Conservation (phyloP, 2,329 filamentous ascomycete genomes). For the Colletotrichum filicis region DNA sequence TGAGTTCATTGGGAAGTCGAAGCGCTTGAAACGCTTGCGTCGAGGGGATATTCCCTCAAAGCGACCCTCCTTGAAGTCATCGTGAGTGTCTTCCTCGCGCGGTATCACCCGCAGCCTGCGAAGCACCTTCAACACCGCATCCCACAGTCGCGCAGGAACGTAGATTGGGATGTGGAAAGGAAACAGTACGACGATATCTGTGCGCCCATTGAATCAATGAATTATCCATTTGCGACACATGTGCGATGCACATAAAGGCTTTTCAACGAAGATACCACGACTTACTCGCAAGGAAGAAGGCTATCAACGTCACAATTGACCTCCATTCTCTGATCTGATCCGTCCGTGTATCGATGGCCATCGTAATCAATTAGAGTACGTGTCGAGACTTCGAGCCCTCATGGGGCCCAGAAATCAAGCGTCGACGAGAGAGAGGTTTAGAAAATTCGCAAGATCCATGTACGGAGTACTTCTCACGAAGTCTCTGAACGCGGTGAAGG, state of each 20-base stretch:
- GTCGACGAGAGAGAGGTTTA: not conserved
- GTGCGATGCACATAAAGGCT: not conserved
- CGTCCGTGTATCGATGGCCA: constrained; percentile 54
- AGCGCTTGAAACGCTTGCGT: constrained; percentile 55
- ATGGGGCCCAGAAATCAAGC: not conserved
- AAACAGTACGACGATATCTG: constrained; percentile 76
- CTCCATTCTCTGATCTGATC: constrained; percentile 71
- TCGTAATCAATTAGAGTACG: not conserved
- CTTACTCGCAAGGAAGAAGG: constrained; percentile 78
- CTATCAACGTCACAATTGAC: constrained; percentile 76
- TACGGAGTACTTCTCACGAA: not conserved
- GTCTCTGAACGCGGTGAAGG: not conserved
- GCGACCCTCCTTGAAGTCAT: not conserved
- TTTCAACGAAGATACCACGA: constrained; percentile 39
- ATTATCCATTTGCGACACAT: not conserved
- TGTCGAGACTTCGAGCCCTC: not conserved
- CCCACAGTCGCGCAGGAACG: constrained; percentile 62
- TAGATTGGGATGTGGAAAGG: constrained; percentile 74
- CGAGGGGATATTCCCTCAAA: constrained; percentile 39
- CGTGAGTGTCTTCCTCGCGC: not conserved
- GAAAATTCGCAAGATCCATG: not conserved
- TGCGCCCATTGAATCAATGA: not conserved
- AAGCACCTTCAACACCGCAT: constrained; percentile 56
- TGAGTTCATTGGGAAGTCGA: constrained; percentile 75
- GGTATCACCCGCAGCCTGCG: constrained; percentile 58